Evolutionary conservation across 2,329 filamentous ascomycete genomes (phyloP), one percentile per base, ranked within the genome.

Genomic region (Aspergillus spinulosporus): DNA sequence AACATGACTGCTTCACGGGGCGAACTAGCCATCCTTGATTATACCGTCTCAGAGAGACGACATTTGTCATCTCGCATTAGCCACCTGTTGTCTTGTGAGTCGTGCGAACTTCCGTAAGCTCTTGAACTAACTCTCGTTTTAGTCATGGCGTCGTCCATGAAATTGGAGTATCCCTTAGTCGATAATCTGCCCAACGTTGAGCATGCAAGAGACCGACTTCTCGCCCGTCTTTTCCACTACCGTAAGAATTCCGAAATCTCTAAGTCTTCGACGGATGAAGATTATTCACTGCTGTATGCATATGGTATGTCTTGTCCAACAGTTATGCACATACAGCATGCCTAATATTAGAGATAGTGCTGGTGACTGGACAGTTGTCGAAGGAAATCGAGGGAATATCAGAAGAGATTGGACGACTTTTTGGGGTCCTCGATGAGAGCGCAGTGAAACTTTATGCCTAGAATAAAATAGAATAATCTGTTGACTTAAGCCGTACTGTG

Each of bases 241-340:
- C 82, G 93, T 54, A 88, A 89, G 69, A 85, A 88, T 54, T 84
- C 86, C 53, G 78, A 80, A 1, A 68, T 70, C 28, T 80, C 77
- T 55, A 74, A 73, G 12, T 65, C 70, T 28, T 76, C 75, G 2
- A 76, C 72, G 2, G 79, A 81, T 54, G 77, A 79, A 60, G 94
- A 99, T 69, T 97, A 94, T 71, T 92, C 93, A 61, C 77, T 97
- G 63, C 75, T 97, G 43, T 99, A 97, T 75, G 92, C 93, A 14
- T 99, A 96, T 76, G 90, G 82, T 84, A 68, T 72, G 80, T 76
- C 8, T 11, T 6, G 3, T 14, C 26, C 8, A 7, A 11, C 40
- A 26, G 3, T 14, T 28, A 12, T 37, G n/a, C 2, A 34, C 4
- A 5, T 12, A 9, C 7, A 15, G 6, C 7, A 11, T 26, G 29